These are phyloP conservation scores for Cucurbita argyrosperma DNA, from an alignment of 306 rosid species.

Conservation along the genomic window DNA sequence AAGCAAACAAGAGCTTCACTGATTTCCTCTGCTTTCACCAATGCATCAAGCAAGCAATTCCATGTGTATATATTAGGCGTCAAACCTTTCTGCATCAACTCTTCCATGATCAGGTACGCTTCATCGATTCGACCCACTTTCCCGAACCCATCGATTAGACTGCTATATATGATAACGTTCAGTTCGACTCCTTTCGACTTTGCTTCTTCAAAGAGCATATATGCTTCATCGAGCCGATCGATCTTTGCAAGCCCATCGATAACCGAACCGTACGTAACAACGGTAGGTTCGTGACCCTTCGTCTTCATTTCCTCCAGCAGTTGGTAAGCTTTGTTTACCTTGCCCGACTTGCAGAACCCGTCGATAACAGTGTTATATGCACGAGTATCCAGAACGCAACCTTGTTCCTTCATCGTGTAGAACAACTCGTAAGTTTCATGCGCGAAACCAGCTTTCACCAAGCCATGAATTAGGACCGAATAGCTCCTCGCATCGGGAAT, in stretches of 20 bases:
- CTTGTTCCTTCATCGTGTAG: slow-evolving; percentile 76
- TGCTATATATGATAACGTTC: slow-evolving; percentile 61
- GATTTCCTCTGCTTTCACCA: slow-evolving; percentile 85
- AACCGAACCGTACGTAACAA: slow-evolving; percentile 83
- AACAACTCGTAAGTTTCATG: slow-evolving; percentile 60
- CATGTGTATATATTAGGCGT: slow-evolving; percentile 71
- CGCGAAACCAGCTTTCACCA: slow-evolving; percentile 77
- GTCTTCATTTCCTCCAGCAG: slow-evolving; percentile 83
- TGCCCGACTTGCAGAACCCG: slow-evolving; percentile 82
- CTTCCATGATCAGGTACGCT: slow-evolving; percentile 82
- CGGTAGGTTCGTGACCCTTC: slow-evolving; percentile 69
- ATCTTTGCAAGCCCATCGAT: slow-evolving; percentile 86
- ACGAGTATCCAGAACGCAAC: slow-evolving; percentile 60
- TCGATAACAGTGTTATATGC: slow-evolving; percentile 74
- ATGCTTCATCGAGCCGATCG: slow-evolving; percentile 92
- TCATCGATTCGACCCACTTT: slow-evolving; percentile 96
- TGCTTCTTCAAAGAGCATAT: slow-evolving; percentile 93
- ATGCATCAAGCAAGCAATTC: slow-evolving; percentile 82
- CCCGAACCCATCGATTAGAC: slow-evolving; percentile 89
- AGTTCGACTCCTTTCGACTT: slow-evolving; percentile 58
- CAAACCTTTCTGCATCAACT: slow-evolving; percentile 78
- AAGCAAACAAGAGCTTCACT: slow-evolving; percentile 81
- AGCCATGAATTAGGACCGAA: slow-evolving; percentile 77
- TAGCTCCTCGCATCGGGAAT: slow-evolving; percentile 65
- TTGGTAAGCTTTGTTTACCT: slow-evolving; percentile 84